phyloP scores from a whole-genome alignment of 129 eudicot species.

The Saussurea involucrata region DNA sequence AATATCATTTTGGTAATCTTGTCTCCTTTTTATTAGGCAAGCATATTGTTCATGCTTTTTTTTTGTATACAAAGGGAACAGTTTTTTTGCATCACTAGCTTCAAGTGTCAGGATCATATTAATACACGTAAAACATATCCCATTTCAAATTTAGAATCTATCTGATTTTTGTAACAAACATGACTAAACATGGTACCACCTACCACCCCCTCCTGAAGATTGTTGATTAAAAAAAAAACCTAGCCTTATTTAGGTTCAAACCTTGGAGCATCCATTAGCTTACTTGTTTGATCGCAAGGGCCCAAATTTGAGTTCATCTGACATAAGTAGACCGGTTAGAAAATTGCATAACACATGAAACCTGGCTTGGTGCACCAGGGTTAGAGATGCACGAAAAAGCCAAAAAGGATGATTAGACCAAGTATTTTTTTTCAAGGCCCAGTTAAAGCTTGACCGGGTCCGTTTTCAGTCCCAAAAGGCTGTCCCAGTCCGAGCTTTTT shows the following conservation, averaged over 20 bases:
- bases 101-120: background rate
- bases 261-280: no score
- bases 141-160: background rate
- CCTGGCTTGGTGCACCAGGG: no score
- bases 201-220: no score
- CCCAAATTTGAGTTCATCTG: no score
- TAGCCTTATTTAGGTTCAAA: no score
- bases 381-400: no score
- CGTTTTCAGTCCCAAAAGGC: background rate
- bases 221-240: no score
- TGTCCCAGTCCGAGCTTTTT: background rate
- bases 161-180: background rate
- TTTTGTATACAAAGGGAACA: background rate
- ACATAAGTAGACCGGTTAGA: no score
- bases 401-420: no score
- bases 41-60: background rate
- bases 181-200: background rate
- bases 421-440: no score
- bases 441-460: background rate
- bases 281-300: no score
- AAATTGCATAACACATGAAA: no score
- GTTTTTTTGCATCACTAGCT: background rate
- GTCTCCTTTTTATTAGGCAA: background rate
- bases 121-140: background rate
- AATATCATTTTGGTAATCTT: background rate